Conservation (phyloP, 2,329 filamentous ascomycete genomes). For the Diaporthe citriasiana region DNA sequence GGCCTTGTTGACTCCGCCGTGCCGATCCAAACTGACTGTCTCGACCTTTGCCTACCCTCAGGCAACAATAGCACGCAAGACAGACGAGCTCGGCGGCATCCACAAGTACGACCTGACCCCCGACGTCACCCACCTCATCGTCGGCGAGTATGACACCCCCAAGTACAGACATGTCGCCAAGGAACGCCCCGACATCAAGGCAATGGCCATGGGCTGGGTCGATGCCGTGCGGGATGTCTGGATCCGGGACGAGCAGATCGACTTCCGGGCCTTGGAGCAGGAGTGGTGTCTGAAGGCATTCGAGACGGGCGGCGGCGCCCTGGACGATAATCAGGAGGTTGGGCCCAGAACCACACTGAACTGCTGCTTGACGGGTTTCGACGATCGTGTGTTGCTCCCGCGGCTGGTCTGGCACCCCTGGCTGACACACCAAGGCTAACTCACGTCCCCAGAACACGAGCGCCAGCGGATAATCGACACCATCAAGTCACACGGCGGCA, state of each 20-base stretch:
- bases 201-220: conserved; percentile 87
- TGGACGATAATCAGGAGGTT: conserved; percentile 47
- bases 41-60: conserved; percentile 44
- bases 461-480: conserved; percentile 79
- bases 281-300: conserved; percentile 76
- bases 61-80: conserved; percentile 73
- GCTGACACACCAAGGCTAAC: neutral
- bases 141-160: conserved; percentile 88
- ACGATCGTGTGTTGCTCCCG: conserved; percentile 57
- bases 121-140: conserved; percentile 93
- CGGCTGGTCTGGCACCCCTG: neutral
- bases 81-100: conserved; percentile 84
- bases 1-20: conserved; percentile 38
- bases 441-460: conserved; percentile 65
- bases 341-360: conserved; percentile 59
- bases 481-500: conserved; percentile 79
- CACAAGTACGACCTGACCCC: conserved; percentile 95
- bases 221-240: conserved; percentile 84
- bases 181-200: conserved; percentile 86
- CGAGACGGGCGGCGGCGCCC: conserved; percentile 63
- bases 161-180: conserved; percentile 97
- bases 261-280: conserved; percentile 78
- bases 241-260: conserved; percentile 83
- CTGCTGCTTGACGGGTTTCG: conserved; percentile 71
- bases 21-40: conserved; percentile 26